Evolutionary conservation across 441 rosid genomes (phyloP).

Genomic region (Syzygium malaccense): DNA sequence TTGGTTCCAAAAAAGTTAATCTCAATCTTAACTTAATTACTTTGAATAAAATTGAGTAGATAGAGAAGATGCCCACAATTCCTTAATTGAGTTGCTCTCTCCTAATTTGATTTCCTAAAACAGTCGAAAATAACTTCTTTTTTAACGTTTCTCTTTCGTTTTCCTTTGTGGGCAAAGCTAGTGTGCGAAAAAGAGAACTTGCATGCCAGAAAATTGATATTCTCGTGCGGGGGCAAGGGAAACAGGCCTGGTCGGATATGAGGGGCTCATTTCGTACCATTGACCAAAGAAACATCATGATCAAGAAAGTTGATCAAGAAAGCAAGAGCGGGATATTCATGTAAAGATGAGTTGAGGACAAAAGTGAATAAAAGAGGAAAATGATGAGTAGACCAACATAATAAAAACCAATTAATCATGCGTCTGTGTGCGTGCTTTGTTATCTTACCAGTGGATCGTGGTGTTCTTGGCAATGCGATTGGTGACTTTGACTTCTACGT

Average conservation of each 20-base stretch:
- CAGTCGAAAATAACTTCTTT: background rate
- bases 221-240: background rate
- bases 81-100: background rate
- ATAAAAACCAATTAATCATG: background rate
- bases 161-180: background rate
- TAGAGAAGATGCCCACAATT: background rate
- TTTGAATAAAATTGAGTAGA: background rate
- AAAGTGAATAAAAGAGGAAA: background rate
- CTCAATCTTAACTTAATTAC: background rate
- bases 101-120: background rate
- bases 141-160: background rate
- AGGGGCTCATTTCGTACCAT: background rate
- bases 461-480: conserved; percentile 35
- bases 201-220: background rate
- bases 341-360: background rate
- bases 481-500: conserved; percentile 51
- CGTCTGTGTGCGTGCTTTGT: background rate
- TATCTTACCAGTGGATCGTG: conserved; percentile 44
- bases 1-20: background rate
- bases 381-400: background rate
- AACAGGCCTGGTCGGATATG: background rate
- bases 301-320: background rate
- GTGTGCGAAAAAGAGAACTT: background rate
- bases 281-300: background rate
- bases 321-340: background rate